Evolutionary conservation across 2,329 filamentous ascomycete genomes (phyloP), one percentile per base, ranked within the genome.

Genomic region (Epichloe typhina): DNA sequence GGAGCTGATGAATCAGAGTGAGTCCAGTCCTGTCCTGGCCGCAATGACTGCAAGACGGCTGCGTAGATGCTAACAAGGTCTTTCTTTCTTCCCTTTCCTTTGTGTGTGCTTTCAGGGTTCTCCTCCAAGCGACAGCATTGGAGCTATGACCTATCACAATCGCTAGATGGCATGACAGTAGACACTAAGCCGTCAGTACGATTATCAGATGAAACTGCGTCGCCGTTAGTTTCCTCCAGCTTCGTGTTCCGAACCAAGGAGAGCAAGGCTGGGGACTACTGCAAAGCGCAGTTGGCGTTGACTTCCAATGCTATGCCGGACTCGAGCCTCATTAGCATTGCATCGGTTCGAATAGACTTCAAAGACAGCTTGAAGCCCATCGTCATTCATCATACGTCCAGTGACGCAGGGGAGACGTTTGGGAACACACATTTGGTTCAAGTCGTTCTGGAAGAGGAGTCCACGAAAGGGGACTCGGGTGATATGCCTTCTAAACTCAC

Each of bases 1-100:
- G 77, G 82, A 84, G 59, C 67, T 85, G 43, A 69, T 84, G 62
- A 72, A 79, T 52, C 73, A 65, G 43, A 71, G 79, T 82, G 66
- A 62, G 77, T 69, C 9, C 6, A 33, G 31, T 31, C 31, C 6
- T 33, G 31, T 31, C 31, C 31, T 31, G 31, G 31, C 31, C 31
- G 3, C 31, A 31, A 31, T 31, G 31, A 31, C 31, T 31, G 31
- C 31, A 31, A 31, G 9, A 3, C 31, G 8, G 31, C 31, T 31
- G 31, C 1, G 31, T 31, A 11, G 9, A 31, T 31, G 31, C 31
- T 31, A 31, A 31, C 31, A 31, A 4, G 9, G 31, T 31, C 31
- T 9, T 11, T 31, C 11, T 1, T 11, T 9, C 23, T 26, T 26
- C 2, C 2, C 2, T 26, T 31, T 26, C 13, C 2, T 23, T 13